These are phyloP conservation scores for Tylopilus sp. DNA, from an alignment of 768 basidiomycete genomes.

Conservation along the genomic window DNA sequence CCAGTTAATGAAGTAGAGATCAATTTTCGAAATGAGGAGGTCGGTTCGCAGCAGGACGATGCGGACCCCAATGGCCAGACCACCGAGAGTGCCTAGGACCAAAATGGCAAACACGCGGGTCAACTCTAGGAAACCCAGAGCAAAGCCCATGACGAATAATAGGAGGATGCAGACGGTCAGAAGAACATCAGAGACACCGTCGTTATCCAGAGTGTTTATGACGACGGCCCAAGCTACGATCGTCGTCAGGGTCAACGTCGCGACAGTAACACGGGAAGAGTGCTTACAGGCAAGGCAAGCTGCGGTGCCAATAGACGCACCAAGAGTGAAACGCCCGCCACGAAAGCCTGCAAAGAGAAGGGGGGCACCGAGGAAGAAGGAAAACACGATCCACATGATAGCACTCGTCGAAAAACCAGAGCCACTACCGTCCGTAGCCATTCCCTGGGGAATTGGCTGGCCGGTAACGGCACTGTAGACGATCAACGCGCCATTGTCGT, in stretches of 20 bases:
- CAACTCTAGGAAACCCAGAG: slow-evolving; percentile 52
- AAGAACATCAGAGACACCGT: slow-evolving; percentile 49
- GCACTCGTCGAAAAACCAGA: slow-evolving; percentile 45
- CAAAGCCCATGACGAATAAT: slow-evolving; percentile 49
- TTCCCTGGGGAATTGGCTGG: slow-evolving; percentile 47
- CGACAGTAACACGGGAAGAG: neutral
- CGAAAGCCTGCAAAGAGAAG: slow-evolving; percentile 56
- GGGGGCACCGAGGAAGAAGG: slow-evolving; percentile 48
- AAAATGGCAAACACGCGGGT: slow-evolving; percentile 46
- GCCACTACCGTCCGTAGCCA: slow-evolving; percentile 60
- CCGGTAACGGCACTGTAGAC: slow-evolving; percentile 46
- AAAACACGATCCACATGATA: slow-evolving; percentile 56
- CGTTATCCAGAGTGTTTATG: slow-evolving; percentile 48
- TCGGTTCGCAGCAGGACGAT: slow-evolving; percentile 47
- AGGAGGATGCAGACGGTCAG: slow-evolving; percentile 48
- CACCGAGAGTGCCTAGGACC: slow-evolving; percentile 49
- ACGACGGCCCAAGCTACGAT: slow-evolving; percentile 56
- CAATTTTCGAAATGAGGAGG: slow-evolving; percentile 41
- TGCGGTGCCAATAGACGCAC: slow-evolving; percentile 51
- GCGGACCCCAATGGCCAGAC: slow-evolving; percentile 55
- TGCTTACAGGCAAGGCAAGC: slow-evolving; percentile 43
- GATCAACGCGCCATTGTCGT: slow-evolving; percentile 34
- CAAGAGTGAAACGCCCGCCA: slow-evolving; percentile 54
- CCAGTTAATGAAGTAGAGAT: slow-evolving; percentile 48
- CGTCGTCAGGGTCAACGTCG: neutral